These are phyloP conservation scores for Pichia sp. DNA, from an alignment of 1,139 yeast genomes.

Conservation along the genomic window DNA sequence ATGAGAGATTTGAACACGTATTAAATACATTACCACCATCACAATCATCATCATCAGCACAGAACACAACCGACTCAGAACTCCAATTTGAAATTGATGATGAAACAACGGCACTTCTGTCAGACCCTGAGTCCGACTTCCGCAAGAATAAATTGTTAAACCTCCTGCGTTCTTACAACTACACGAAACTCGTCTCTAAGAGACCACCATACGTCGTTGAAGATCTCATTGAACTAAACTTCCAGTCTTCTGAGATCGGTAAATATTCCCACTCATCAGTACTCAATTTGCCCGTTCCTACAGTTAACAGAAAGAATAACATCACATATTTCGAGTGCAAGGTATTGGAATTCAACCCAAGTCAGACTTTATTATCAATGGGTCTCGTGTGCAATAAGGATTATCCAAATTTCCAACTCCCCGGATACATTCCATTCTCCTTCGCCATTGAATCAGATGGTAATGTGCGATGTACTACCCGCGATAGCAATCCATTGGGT, in stretches of 20 bases:
- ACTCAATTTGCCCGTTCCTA: slow-evolving; percentile 60
- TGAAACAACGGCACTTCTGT: slow-evolving; percentile 8
- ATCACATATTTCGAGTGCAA: slow-evolving; percentile 68
- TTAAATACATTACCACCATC: too few relatives aligned
- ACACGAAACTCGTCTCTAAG: slow-evolving; percentile 2
- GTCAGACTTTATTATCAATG: slow-evolving; percentile 49
- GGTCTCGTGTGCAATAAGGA: slow-evolving; percentile 79
- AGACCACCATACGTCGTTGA: slow-evolving; percentile 39
- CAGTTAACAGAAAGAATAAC: slow-evolving; percentile 50
- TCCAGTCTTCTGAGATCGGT: slow-evolving; percentile 33
- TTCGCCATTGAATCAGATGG: slow-evolving; percentile 88
- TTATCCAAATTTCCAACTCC: slow-evolving; percentile 81
- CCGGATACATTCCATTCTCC: slow-evolving; percentile 78
- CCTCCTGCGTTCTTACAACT: slow-evolving; percentile 3
- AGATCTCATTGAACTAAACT: slow-evolving; percentile 56
- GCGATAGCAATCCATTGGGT: slow-evolving; percentile 17
- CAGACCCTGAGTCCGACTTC: slow-evolving; percentile 7
- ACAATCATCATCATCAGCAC: too few relatives aligned
- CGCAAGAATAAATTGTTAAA: slow-evolving; percentile 14
- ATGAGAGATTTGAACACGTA: too few relatives aligned
- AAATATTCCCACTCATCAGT: slow-evolving; percentile 36
- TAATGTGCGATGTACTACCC: slow-evolving; percentile 60
- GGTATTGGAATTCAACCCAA: slow-evolving; percentile 41
- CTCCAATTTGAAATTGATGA: too few relatives aligned
- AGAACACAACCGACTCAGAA: too few relatives aligned